phyloP scores from a whole-genome alignment of 176 grass and related monocot genomes.

The Themeda triandra region DNA sequence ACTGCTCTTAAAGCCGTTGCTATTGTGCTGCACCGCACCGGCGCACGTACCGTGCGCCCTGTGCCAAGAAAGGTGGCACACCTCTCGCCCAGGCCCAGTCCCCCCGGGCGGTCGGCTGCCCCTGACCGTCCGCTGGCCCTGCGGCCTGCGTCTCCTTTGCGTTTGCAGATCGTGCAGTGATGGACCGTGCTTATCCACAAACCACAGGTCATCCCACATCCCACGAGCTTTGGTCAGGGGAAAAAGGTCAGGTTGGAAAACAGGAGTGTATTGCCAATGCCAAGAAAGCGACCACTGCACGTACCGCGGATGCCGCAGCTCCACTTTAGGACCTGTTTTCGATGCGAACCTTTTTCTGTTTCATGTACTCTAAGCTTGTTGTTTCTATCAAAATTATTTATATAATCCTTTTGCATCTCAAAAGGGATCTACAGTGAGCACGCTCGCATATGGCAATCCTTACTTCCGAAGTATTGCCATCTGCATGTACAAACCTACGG shows the following conservation, averaged over 20 bases:
- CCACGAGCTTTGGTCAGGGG: not conserved
- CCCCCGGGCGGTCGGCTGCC: no score
- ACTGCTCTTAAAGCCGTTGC: no score
- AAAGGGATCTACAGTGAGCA: not conserved
- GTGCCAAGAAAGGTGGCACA: not conserved
- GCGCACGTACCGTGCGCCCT: not conserved
- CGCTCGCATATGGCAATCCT: not conserved
- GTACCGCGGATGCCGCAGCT: not conserved
- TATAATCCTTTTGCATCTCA: not conserved
- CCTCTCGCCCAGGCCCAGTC: no score
- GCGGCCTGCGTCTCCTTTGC: not conserved
- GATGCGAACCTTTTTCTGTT: not conserved
- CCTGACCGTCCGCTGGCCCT: not conserved
- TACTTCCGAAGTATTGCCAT: not conserved
- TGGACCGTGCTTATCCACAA: conserved; percentile 7
- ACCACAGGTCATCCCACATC: not conserved
- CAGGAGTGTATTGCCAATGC: not conserved
- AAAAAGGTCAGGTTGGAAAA: not conserved
- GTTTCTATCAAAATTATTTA: not conserved
- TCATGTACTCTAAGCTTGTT: not conserved
- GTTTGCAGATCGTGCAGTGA: not conserved
- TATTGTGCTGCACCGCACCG: not conserved
- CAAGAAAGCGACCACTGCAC: not conserved
- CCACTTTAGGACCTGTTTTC: not conserved
- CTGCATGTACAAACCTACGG: not conserved